Conservation (phyloP, 345 rosid genomes). For the Litchi chinensis region DNA sequence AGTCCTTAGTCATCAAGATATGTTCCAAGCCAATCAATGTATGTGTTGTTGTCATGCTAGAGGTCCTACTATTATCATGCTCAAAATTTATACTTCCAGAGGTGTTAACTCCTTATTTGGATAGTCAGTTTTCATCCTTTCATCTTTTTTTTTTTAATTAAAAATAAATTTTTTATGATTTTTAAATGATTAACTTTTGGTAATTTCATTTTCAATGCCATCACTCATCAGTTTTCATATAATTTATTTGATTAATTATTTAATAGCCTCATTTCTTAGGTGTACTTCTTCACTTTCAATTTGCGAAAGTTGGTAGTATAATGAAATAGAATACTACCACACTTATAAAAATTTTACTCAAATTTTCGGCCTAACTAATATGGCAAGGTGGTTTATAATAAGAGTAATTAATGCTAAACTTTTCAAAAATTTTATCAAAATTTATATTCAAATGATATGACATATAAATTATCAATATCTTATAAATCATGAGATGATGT, state of each 20-base stretch:
- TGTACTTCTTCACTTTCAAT: not conserved
- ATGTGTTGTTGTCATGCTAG: conserved; percentile 18
- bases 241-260: not conserved
- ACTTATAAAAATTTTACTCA: too few relatives aligned
- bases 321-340: too few relatives aligned
- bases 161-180: not conserved
- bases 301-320: too few relatives aligned
- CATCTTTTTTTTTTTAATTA: too few relatives aligned
- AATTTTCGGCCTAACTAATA: too few relatives aligned
- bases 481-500: too few relatives aligned
- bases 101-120: not conserved
- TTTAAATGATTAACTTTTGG: not conserved
- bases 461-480: too few relatives aligned
- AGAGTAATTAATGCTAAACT: too few relatives aligned
- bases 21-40: not conserved
- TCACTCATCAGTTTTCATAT: not conserved
- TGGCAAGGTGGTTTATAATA: too few relatives aligned
- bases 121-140: conserved; percentile 13
- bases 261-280: not conserved
- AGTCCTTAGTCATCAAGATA: too few relatives aligned
- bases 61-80: conserved; percentile 14
- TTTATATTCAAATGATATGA: too few relatives aligned
- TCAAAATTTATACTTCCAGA: not conserved
- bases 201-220: conserved; percentile 7
- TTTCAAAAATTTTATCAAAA: too few relatives aligned